These are phyloP conservation scores for Tagetes erecta DNA, from an alignment of 129 eudicot genomes.

Conservation along the genomic window DNA sequence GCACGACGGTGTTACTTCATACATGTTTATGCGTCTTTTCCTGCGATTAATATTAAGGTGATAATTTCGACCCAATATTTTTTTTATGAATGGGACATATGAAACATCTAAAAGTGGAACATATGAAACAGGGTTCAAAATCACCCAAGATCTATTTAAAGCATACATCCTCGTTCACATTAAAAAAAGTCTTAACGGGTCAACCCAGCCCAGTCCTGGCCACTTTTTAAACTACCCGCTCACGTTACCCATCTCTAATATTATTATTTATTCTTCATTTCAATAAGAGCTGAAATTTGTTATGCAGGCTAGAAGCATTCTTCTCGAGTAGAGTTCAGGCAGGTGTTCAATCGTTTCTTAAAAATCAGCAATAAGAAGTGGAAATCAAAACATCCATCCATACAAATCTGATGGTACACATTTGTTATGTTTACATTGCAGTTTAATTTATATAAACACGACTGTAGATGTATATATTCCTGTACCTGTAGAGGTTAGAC, in stretches of 20 bases:
- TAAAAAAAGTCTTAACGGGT: background rate
- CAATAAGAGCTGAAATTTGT: background rate
- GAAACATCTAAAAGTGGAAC: too few species aligned
- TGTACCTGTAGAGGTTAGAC: background rate
- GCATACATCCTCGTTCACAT: background rate
- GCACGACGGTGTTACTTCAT: background rate
- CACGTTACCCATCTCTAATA: background rate
- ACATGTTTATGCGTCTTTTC: background rate
- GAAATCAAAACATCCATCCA: constrained; percentile 1
- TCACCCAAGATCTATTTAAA: background rate
- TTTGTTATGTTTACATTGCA: constrained; percentile 12
- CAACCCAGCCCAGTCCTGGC: background rate
- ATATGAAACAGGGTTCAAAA: too few species aligned
- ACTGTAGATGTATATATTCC: background rate
- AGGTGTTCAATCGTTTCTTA: constrained; percentile 61
- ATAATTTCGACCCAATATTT: background rate
- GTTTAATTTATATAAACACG: constrained; percentile 2
- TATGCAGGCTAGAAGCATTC: constrained; percentile 72
- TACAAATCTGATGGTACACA: background rate
- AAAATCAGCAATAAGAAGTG: constrained; percentile 49
- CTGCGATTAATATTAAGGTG: background rate
- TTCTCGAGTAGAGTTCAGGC: constrained; percentile 68
- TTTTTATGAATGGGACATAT: background rate
- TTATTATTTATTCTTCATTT: background rate
- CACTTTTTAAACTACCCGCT: background rate